Evolutionary conservation across 371 early-diverging fungal genomes (phyloP), one percentile per base, ranked within the genome.

Genomic region (Parasitella parasitica): DNA sequence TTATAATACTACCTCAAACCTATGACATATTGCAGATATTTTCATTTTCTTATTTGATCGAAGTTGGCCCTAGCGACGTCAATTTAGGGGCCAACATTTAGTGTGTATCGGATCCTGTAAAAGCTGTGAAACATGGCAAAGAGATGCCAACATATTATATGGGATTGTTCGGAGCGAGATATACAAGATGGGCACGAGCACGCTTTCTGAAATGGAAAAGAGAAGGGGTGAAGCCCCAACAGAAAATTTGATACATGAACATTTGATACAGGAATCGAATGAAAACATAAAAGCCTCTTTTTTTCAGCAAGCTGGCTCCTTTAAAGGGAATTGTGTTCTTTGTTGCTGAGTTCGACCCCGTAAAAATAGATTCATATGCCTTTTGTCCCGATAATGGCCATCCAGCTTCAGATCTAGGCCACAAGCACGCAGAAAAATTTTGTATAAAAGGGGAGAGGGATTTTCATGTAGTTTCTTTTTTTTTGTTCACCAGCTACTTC

Each of bases 371-470:
- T 57, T 57, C 58, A 57, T 57, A 57, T 57, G 58, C 58, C 58
- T 48, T 24, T 49, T 48, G 58, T 57, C 48, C 58, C 58, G 58
- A 57, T 57, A 24, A 36, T 57, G 32, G 58, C 58, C 58, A 57
- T 57, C 4, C 12, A 15, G 32, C 4, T 30, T 50, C 2, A 24
- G 43, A 57, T 57, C 58, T 48, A 57, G 58, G 46, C 58, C 46
- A 41, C 32, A 5, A 18, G 9, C 22, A 8, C 12, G 0, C 2
- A 39, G 2, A 7, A 37, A 54, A 54, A 54, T 15, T 18, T 27
- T 36, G 30, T 57, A 57, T 57, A 57, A 43, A 57, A 28, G 38
- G 34, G 20, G 12, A 27, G 18, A 13, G 3, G 16, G 18, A 46
- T 12, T 48, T 57, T 48, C 32, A 22, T 8, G 7, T 38, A 26